Base-by-base conservation (phyloP, 2,329 filamentous ascomycete species). In the Proliferodiscus dingleyae region DNA sequence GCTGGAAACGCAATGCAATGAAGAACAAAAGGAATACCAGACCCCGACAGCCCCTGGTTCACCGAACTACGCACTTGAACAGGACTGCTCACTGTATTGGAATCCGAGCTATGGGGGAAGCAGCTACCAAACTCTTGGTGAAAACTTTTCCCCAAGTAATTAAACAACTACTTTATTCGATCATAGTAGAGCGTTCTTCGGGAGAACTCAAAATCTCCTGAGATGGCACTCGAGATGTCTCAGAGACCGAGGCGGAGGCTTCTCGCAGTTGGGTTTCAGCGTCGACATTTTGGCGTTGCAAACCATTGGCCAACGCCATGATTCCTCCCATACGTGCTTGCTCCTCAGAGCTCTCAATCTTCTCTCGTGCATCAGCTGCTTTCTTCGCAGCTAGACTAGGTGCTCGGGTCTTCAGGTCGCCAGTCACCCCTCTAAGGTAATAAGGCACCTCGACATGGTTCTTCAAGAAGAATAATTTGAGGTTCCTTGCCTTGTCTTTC, bases 401-500 rank as follows among this genome's bases (percentile, higher is more conserved):
- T 0, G 88, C 87, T 13, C 88, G 73, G 0, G 89, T 95, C 66
- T 93, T 91, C 29, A 95, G 71, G 66, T 95, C 89, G 3, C 89
- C 89, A 0, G 89, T 95, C 9, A 95, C 89, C 23, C 86, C 87
- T 59, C 90, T 83, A 18, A 95, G 69, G 56, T 93, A 93, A 57
- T 87, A 89, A 0, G 89, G 89, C 64, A 95, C 90, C 59, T 95
- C 89, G 4, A 89, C 89, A 42, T 88, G 88, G 15, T 85, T 91
- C 70, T 95, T 95, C 43, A 95, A 70, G 66, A 95, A 95, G 69
- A 93, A 95, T 0, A 95, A 69, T 65, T 95, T 95, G 39, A 95
- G 68, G 54, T 95, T 95, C 40, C 89, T 76, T 1, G 89, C 89
- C 66, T 95, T 95, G 62, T 95, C 89, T 65, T 95, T 95, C 10